Evolutionary conservation across 2,329 filamentous ascomycete genomes (phyloP).

Genomic region (Monosporascus ibericus): DNA sequence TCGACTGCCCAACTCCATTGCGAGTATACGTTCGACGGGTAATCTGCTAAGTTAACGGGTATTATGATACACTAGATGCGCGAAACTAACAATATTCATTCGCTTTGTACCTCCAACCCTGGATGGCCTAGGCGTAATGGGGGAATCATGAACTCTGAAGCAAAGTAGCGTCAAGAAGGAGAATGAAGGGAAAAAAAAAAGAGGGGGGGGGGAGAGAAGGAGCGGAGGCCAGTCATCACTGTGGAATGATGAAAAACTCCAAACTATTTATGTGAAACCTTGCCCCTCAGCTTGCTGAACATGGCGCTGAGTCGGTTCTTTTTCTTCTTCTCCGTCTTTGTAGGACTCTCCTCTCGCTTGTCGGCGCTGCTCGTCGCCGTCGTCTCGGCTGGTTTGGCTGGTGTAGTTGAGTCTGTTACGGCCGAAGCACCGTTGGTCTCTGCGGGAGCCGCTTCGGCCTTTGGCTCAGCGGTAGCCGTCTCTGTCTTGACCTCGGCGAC

Average conservation of each 20-base stretch:
- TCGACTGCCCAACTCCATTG: not conserved
- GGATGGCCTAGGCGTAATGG: not conserved
- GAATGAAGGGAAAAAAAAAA: conserved; percentile 2
- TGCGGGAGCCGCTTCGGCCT: conserved; percentile 4
- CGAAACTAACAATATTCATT: not conserved
- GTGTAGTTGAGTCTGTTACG: conserved; percentile 12
- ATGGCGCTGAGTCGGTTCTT: conserved; percentile 59
- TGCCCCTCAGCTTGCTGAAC: conserved; percentile 51
- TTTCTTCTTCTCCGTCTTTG: conserved; percentile 56
- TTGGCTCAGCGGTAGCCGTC: conserved; percentile 8
- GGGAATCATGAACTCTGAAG: conserved; percentile 1
- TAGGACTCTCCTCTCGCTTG: conserved; percentile 26
- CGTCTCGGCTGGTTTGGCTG: conserved; percentile 13
- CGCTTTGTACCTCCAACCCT: not conserved
- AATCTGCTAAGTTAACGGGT: not conserved
- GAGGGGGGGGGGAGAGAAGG: conserved; percentile 5
- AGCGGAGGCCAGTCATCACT: conserved; percentile 5
- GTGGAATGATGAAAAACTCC: not conserved
- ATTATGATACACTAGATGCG: not conserved
- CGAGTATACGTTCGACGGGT: not conserved
- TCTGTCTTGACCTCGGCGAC: conserved; percentile 9
- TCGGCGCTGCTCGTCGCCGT: conserved; percentile 14
- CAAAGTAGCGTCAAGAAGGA: conserved; percentile 7
- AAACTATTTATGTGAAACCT: conserved; percentile 29
- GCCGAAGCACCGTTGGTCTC: conserved; percentile 16